Conservation (phyloP, 1,284 basidiomycete species). For the Ganoderma resinaceum region DNA sequence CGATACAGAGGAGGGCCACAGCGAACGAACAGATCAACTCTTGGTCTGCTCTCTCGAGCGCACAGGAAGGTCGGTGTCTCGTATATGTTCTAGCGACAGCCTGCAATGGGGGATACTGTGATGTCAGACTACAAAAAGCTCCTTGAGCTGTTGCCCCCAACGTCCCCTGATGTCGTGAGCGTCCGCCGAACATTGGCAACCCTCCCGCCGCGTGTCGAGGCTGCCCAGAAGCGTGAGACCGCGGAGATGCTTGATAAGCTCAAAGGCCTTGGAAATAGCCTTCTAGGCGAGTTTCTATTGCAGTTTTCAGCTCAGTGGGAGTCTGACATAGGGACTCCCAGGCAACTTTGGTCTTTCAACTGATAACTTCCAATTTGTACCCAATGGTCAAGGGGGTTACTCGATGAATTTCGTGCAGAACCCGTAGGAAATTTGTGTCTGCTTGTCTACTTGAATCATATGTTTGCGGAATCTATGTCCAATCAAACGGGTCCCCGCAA, state of each 20-base stretch:
- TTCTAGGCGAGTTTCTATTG: slow-evolving; percentile 74
- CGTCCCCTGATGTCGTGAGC: slow-evolving; percentile 58
- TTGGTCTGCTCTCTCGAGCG: slow-evolving; percentile 84
- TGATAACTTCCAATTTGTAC: slow-evolving; percentile 94
- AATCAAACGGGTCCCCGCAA: too few species aligned
- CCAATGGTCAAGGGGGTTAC: slow-evolving; percentile 93
- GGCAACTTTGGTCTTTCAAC: slow-evolving; percentile 90
- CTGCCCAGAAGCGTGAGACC: slow-evolving; percentile 87
- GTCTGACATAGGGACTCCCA: slow-evolving; percentile 37
- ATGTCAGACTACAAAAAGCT: slow-evolving; percentile 79
- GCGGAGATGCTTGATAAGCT: slow-evolving; percentile 93
- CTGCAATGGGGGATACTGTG: slow-evolving; percentile 6
- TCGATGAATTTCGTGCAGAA: slow-evolving; percentile 81
- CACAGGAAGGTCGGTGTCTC: slow-evolving; percentile 76
- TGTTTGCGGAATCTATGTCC: neutral
- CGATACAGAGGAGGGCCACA: slow-evolving; percentile 84
- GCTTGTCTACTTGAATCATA: neutral
- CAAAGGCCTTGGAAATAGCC: slow-evolving; percentile 90
- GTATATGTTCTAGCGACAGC: neutral
- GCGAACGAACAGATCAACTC: slow-evolving; percentile 84
- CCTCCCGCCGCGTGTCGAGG: slow-evolving; percentile 73
- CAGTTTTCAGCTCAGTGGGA: neutral
- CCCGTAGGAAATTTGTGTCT: neutral
- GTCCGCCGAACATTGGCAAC: slow-evolving; percentile 56
- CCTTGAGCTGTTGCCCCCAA: slow-evolving; percentile 63